phyloP scores from a whole-genome alignment of 345 rosid genomes.

The Rubroshorea leprosula region DNA sequence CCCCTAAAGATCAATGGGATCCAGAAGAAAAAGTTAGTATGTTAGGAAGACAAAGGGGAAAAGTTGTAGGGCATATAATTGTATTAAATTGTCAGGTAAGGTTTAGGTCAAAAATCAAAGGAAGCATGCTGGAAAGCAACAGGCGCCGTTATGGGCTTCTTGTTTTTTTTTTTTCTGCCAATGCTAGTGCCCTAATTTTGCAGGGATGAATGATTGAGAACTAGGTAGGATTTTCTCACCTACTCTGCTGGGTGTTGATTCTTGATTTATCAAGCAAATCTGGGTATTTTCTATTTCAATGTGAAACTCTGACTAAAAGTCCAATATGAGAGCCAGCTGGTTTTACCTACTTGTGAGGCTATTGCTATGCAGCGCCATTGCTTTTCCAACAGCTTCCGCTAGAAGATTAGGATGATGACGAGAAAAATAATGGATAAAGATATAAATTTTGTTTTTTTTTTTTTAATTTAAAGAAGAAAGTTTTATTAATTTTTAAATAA shows the following conservation, averaged over 20 bases:
- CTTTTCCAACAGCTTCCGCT: too few species aligned
- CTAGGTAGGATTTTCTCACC: background rate
- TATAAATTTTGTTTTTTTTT: too few species aligned
- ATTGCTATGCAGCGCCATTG: too few species aligned
- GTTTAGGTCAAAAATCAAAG: conserved; percentile 1
- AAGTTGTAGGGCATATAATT: background rate
- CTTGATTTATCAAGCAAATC: background rate
- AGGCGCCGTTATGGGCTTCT: background rate
- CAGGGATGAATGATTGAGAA: background rate
- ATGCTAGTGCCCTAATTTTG: background rate
- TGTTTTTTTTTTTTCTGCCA: background rate
- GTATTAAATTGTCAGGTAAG: background rate
- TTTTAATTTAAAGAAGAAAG: too few species aligned
- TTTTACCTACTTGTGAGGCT: background rate
- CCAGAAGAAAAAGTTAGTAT: background rate
- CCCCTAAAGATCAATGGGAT: background rate
- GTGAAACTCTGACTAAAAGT: background rate
- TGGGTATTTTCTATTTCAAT: background rate
- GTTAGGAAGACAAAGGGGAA: conserved; percentile 5
- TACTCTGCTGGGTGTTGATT: background rate
- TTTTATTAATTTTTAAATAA: too few species aligned
- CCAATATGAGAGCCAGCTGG: background rate
- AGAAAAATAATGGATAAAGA: too few species aligned
- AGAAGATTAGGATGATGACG: too few species aligned
- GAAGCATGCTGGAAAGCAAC: background rate